These are phyloP conservation scores for Ganoderma leucocontextum DNA, from an alignment of 1,284 basidiomycete genomes.

Conservation along the genomic window DNA sequence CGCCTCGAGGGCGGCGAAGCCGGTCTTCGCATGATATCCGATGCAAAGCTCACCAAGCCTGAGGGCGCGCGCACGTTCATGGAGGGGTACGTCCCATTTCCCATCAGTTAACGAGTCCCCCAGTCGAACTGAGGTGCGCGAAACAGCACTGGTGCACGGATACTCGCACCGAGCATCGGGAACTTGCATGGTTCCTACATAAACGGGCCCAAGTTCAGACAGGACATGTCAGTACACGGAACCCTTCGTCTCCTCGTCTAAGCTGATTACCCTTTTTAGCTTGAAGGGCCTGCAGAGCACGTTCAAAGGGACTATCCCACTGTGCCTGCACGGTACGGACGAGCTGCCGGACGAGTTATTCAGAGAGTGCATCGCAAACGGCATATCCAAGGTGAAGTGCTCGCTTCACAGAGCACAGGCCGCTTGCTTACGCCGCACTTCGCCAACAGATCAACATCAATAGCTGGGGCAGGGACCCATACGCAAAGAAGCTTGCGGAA, in stretches of 20 bases:
- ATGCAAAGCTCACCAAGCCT: slow-evolving; percentile 56
- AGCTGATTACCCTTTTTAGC: slow-evolving; percentile 33
- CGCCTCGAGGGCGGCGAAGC: slow-evolving; percentile 60
- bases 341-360: slow-evolving; percentile 54
- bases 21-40: slow-evolving; percentile 55
- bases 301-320: slow-evolving; percentile 47
- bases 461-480: slow-evolving; percentile 56
- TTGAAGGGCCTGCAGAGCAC: slow-evolving; percentile 47
- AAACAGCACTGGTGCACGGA: slow-evolving; percentile 52
- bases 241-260: neutral
- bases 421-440: neutral
- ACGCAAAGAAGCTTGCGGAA: slow-evolving; percentile 47
- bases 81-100: slow-evolving; percentile 42
- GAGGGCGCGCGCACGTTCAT: slow-evolving; percentile 54
- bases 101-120: neutral
- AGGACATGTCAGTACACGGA: slow-evolving; percentile 48
- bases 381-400: slow-evolving; percentile 51
- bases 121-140: neutral
- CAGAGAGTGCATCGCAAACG: slow-evolving; percentile 53
- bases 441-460: slow-evolving; percentile 55
- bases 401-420: neutral
- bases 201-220: slow-evolving; percentile 55
- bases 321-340: slow-evolving; percentile 58
- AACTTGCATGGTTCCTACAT: slow-evolving; percentile 57
- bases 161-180: slow-evolving; percentile 58